Evolutionary conservation across 768 basidiomycete species (phyloP).

Genomic region (Gymnopilus dilepis): DNA sequence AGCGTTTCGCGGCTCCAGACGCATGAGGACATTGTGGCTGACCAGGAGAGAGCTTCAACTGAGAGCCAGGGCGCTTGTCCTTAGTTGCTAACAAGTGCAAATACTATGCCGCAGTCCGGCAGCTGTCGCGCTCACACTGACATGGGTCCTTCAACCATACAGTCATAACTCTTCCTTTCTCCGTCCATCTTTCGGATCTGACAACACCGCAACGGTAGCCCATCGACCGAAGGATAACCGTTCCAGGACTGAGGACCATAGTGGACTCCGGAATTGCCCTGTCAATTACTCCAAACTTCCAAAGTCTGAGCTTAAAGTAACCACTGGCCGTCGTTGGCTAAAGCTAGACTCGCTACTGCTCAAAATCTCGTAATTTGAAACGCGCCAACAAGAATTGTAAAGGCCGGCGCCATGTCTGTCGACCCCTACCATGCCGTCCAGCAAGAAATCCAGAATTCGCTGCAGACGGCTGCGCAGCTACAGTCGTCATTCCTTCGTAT

Average conservation of each 20-base stretch:
- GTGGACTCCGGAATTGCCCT: no score
- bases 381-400: background rate
- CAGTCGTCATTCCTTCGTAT: constrained; percentile 81
- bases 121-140: background rate
- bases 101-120: background rate
- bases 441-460: constrained; percentile 77
- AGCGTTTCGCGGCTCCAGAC: background rate
- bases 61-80: background rate
- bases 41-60: no score
- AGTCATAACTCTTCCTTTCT: background rate
- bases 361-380: background rate
- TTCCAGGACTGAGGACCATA: no score
- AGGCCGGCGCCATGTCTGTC: constrained; percentile 42
- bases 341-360: background rate
- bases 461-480: constrained; percentile 73
- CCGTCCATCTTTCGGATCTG: background rate
- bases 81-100: background rate
- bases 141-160: background rate
- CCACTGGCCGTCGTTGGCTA: no score
- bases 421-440: constrained; percentile 92
- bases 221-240: no score
- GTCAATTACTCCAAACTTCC: no score
- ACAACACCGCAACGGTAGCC: constrained; percentile 15
- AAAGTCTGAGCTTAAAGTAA: no score
- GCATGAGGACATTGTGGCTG: background rate